Conservation (phyloP, 345 rosid species). For the Camelina laxa region DNA sequence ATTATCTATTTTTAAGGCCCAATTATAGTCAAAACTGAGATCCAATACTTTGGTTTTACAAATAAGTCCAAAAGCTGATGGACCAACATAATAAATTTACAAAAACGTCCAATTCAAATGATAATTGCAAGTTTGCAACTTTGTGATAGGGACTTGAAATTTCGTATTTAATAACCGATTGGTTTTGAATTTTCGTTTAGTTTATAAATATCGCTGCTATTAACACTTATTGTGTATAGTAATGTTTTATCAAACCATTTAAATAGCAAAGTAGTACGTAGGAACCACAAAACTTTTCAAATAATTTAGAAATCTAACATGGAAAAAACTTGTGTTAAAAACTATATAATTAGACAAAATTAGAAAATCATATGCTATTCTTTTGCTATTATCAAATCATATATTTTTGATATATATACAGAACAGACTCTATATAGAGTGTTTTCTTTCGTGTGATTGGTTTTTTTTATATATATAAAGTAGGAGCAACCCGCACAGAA, state of each 20-base stretch:
- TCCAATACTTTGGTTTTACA: neutral
- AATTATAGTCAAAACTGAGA: neutral
- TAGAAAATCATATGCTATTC: neutral
- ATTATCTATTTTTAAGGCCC: neutral
- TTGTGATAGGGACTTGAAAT: neutral
- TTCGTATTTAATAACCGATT: neutral
- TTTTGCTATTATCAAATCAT: neutral
- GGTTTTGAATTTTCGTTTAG: neutral
- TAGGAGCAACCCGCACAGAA: neutral
- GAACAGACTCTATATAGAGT: neutral
- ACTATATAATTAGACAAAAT: neutral
- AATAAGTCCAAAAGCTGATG: neutral
- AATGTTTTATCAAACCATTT: neutral
- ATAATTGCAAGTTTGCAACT: neutral
- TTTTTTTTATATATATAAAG: neutral
- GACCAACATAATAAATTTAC: neutral
- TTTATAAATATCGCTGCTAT: neutral
- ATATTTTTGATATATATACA: too few species aligned
- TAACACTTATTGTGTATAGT: neutral
- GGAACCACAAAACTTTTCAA: neutral
- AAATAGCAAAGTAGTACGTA: neutral
- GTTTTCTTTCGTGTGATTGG: neutral
- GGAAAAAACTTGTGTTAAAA: neutral
- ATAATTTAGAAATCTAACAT: neutral
- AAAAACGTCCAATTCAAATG: conserved; percentile 8